Evolutionary conservation across 2,329 filamentous ascomycete genomes (phyloP), one percentile per base, ranked within the genome.

Genomic region (Furcasterigmium sp.): DNA sequence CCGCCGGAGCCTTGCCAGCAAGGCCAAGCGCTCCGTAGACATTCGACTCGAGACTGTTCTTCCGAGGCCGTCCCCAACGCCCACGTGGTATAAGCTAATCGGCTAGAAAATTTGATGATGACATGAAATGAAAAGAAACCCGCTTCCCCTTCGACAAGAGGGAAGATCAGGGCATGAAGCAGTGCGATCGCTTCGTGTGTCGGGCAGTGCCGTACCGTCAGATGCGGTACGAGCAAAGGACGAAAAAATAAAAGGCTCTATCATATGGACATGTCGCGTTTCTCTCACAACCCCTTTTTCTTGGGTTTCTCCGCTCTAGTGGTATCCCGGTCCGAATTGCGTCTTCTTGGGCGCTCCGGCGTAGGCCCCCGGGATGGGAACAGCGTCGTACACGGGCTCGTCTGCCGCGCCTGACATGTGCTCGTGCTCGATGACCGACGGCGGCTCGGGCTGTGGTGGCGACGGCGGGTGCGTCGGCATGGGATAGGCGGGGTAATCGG

Each of bases 301-400:
- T 36, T 41, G 52, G 41, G 56, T 56, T 45, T 49, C 52, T n/a
- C 57, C n/a, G 29, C 29, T 35, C 32, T n/a, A 35, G n/a, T 17
- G 32, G 32, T 35, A 35, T 13, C 69, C 64, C 51, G 76, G 77
- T 19, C 54, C 60, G 11, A 63, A 66, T 56, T 72, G 70, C 34
- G 53, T 76, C 62, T 70, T 75, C 44, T 80, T 53, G 6, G 70
- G 71, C 45, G 71, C 70, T 38, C 73, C 76, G 7, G 76, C 70
- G 59, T 96, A 96, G 0, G 90, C 87, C 6, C 86, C 87, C 0
- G 91, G 91, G 46, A 96, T 95, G 1, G 91, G 88, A 25, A 96
- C 91, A 18, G 84, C 71, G 11, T 84, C 91, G 63, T 95, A 96
- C 39, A 82, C 80, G 54, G 85, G 80, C 73, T 96, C 91, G 38